phyloP scores from a whole-genome alignment of 441 rosid species.

The Brassica hybrid region DNA sequence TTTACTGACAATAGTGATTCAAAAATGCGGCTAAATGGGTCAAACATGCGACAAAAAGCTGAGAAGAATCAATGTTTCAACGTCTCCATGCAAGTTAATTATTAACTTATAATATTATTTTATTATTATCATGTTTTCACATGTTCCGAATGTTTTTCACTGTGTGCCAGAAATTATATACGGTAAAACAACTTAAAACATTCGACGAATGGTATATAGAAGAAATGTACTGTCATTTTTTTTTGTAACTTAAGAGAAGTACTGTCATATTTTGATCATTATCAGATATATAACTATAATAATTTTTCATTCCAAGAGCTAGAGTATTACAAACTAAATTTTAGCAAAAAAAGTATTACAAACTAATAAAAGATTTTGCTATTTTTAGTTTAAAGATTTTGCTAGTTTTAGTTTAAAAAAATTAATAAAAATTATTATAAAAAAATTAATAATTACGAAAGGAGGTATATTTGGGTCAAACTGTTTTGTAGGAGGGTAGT shows the following conservation, averaged over 20 bases:
- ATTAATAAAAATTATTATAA: too few relatives aligned
- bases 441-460: too few relatives aligned
- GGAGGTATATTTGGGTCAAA: too few relatives aligned
- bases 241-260: too few relatives aligned
- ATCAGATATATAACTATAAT: neutral
- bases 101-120: neutral
- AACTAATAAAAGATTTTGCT: too few relatives aligned
- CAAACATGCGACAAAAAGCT: slow-evolving; percentile 21
- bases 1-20: too few relatives aligned
- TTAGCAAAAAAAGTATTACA: neutral
- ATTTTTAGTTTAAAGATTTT: too few relatives aligned
- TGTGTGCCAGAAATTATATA: neutral
- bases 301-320: neutral
- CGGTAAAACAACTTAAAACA: neutral
- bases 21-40: slow-evolving; percentile 28
- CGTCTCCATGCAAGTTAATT: slow-evolving; percentile 9
- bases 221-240: neutral
- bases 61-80: neutral
- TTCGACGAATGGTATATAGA: neutral
- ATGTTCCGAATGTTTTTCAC: neutral
- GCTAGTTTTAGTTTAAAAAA: too few relatives aligned
- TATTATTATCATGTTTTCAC: neutral
- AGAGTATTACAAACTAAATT: neutral
- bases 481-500: too few relatives aligned
- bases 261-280: too few relatives aligned